Evolutionary conservation across 768 basidiomycete species (phyloP), one percentile per base, ranked within the genome.

Genomic region (Hygrocybe punicea): DNA sequence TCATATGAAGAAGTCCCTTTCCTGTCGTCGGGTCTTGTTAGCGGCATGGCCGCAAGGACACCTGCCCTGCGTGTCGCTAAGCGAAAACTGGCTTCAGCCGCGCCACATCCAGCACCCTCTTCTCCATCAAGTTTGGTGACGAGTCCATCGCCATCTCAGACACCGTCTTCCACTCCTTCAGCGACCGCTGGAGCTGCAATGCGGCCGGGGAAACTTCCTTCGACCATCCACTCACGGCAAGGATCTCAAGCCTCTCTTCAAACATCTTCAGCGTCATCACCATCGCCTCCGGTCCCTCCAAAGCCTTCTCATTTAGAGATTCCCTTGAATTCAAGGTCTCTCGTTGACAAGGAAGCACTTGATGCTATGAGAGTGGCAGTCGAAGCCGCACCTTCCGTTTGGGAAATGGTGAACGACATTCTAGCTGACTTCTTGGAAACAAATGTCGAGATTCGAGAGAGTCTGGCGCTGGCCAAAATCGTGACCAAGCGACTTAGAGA

Each of bases 301-400:
- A 76, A 73, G 58, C 61, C 72, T 16, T 64, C 70, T 29, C 71
- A 73, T 37, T 56, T 82, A 29, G 84, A 84, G 7, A 70, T 81
- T 6, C 77, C 82, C 6, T 75, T 76, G 11, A 79, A 69, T 42
- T 84, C 87, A 16, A 82, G 81, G 58, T 82, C 80, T 23, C 75
- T 87, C 35, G 84, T 93, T 42, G 89, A 92, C 65, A 85, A 85
- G 53, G 89, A 91, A 63, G 83, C 90, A 3, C 73, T 95, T 6
- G 83, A 87, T 57, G 86, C 90, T 24, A 85, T 97, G 69, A 85
- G 85, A 61, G 74, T 76, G 7, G 90, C 94, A 13, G 84, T 93
- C 8, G 84, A 89, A 21, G 80, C 87, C 11, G 93, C 92, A 9
- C 87, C 89, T 10, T 76, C 79, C 23, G 87, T 92, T 21, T 98